These are phyloP conservation scores for Mycena venus DNA, from an alignment of 768 basidiomycete genomes.

Conservation along the genomic window DNA sequence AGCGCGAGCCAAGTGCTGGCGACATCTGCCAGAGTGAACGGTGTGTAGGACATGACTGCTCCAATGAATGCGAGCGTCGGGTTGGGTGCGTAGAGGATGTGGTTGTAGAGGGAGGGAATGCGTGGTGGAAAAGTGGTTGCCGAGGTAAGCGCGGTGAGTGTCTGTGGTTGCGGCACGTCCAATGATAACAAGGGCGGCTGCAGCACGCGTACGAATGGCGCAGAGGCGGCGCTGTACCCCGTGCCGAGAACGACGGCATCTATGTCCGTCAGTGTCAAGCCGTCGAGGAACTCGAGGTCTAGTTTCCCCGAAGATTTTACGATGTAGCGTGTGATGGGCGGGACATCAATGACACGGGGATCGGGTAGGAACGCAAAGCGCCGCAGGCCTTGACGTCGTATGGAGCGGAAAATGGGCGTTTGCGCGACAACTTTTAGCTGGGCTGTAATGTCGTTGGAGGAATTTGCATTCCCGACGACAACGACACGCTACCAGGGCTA, in stretches of 20 bases:
- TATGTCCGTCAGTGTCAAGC: constrained; percentile 52
- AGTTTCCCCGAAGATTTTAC: constrained; percentile 40
- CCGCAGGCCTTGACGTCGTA: constrained; percentile 47
- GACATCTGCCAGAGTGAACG: constrained; percentile 63
- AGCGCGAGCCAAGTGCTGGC: constrained; percentile 64
- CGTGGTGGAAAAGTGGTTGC: constrained; percentile 47
- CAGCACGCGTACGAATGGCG: constrained; percentile 55
- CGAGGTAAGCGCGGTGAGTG: constrained; percentile 45
- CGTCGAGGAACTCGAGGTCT: constrained; percentile 53
- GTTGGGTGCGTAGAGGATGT: constrained; percentile 61
- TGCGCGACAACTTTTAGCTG: constrained; percentile 55
- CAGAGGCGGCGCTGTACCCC: constrained; percentile 58
- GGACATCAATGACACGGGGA: constrained; percentile 57
- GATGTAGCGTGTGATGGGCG: constrained; percentile 53
- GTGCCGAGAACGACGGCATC: constrained; percentile 62
- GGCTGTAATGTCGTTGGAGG: constrained; percentile 65
- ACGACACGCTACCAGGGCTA: constrained; percentile 52
- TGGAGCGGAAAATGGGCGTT: constrained; percentile 61
- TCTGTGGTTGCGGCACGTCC: background rate
- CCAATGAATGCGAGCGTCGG: constrained; percentile 63
- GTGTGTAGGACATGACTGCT: constrained; percentile 57
- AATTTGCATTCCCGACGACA: constrained; percentile 66
- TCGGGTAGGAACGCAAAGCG: constrained; percentile 57
- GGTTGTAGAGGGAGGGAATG: constrained; percentile 58
- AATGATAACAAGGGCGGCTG: constrained; percentile 16